phyloP scores from a whole-genome alignment of 2,329 filamentous ascomycete species.

The Nigrospora oryzae region DNA sequence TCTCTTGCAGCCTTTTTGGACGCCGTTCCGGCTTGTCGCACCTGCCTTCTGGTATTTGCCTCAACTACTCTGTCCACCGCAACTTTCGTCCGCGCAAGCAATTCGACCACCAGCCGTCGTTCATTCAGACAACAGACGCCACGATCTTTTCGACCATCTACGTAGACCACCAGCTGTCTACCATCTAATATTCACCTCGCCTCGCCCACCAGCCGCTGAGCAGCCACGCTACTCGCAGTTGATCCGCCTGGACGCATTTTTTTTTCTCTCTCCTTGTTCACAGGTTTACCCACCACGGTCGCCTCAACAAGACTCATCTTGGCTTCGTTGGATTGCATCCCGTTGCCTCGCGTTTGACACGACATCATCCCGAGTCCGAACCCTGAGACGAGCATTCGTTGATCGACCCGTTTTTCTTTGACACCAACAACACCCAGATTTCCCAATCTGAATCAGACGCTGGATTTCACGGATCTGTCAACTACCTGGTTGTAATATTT shows the following conservation, averaged over 20 bases:
- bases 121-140: background rate
- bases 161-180: conserved; percentile 8
- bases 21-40: too few relatives aligned
- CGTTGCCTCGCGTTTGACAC: conserved; percentile 23
- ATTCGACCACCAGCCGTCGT: background rate
- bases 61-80: too few relatives aligned
- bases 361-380: conserved; percentile 12
- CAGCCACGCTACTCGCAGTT: conserved; percentile 7
- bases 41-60: too few relatives aligned
- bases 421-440: conserved; percentile 5
- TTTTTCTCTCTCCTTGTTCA: conserved; percentile 22
- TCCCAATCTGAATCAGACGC: conserved; percentile 14
- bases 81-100: too few relatives aligned
- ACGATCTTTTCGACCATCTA: background rate
- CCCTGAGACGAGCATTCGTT: conserved; percentile 9
- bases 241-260: conserved; percentile 4
- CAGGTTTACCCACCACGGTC: conserved; percentile 16
- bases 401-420: conserved; percentile 12
- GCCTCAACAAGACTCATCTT: conserved; percentile 14
- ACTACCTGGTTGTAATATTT: conserved; percentile 23
- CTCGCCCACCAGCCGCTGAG: background rate
- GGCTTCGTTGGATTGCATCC: conserved; percentile 17
- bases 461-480: conserved; percentile 7
- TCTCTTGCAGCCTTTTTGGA: too few relatives aligned
- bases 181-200: background rate